Percentiles rank a stretch among this genome's conserved stretches.
Evolutionary conservation across 108 stramenopile genomes (phyloP).

Genomic region (Nitzschia inconspicua): DNA sequence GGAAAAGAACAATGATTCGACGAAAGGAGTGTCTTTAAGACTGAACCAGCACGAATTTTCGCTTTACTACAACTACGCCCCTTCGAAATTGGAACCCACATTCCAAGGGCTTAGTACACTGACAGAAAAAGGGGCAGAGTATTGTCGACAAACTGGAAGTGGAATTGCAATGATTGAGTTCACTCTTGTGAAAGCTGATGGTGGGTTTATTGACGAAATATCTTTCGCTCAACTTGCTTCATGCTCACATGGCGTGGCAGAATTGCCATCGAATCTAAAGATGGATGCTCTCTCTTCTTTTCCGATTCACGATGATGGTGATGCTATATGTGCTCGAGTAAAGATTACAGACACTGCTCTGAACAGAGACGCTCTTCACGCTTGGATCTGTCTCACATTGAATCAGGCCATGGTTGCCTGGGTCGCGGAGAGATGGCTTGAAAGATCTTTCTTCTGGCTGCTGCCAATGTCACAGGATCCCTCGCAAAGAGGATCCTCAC

Average conservation of each 20-base stretch:
- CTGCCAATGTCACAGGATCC: too few relatives aligned
- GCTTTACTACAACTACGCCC: conserved; percentile 46
- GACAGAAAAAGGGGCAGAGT: conserved; percentile 60
- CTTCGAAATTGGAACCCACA: conserved; percentile 50
- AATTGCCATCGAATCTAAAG: neutral
- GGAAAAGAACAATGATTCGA: neutral
- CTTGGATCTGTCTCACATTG: conserved; percentile 60
- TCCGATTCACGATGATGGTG: neutral
- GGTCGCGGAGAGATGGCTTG: conserved; percentile 54
- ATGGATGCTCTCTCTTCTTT: conserved; percentile 21
- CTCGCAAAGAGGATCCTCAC: too few relatives aligned
- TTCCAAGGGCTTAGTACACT: conserved; percentile 66
- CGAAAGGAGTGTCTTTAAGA: conserved; percentile 10
- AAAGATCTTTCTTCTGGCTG: conserved; percentile 9
- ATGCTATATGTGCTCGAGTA: conserved; percentile 28
- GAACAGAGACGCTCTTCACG: conserved; percentile 51
- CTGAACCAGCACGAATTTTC: conserved; percentile 36
- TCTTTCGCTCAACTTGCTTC: conserved; percentile 15
- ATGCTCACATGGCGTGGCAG: neutral
- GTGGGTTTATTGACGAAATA: conserved; percentile 8
- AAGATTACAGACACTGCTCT: conserved; percentile 61
- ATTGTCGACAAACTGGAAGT: conserved; percentile 47
- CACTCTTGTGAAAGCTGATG: conserved; percentile 31
- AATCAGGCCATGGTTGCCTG: conserved; percentile 68
- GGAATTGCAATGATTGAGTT: conserved; percentile 69